Percentiles rank a stretch among this genome's conserved stretches.
phyloP scores from a whole-genome alignment of 345 rosid species.

The Fremontodendron californicum region DNA sequence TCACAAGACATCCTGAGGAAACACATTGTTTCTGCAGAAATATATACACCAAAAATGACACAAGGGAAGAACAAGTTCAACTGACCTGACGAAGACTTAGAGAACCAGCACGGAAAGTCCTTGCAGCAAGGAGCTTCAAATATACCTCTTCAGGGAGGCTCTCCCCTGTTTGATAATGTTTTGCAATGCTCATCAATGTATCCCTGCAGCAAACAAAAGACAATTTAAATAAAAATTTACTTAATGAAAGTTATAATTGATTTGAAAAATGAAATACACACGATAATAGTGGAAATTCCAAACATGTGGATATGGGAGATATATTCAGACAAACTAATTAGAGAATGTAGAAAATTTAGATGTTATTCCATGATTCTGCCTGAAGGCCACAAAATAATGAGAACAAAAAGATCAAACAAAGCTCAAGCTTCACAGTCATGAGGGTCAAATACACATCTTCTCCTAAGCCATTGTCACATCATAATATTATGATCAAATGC shows the following conservation, averaged over 20 bases:
- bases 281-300: not conserved
- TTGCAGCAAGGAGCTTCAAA: slow-evolving; percentile 79
- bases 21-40: not conserved
- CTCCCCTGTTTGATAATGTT: slow-evolving; percentile 82
- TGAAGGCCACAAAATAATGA: not conserved
- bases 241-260: not conserved
- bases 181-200: slow-evolving; percentile 88
- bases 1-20: not conserved
- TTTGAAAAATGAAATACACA: not conserved
- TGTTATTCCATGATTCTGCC: not conserved
- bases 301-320: not conserved
- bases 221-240: not conserved
- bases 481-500: not conserved
- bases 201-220: slow-evolving; percentile 42
- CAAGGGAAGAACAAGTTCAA: slow-evolving; percentile 15
- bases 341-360: not conserved
- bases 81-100: slow-evolving; percentile 80
- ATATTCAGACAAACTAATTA: not conserved
- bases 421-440: not conserved
- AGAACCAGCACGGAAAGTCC: slow-evolving; percentile 84
- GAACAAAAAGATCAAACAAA: not conserved
- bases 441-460: not conserved
- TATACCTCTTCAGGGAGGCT: slow-evolving; percentile 81
- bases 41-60: not conserved
- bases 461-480: not conserved